phyloP scores from a whole-genome alignment of 176 grass and related monocot species.

The Panicum miliaceum region DNA sequence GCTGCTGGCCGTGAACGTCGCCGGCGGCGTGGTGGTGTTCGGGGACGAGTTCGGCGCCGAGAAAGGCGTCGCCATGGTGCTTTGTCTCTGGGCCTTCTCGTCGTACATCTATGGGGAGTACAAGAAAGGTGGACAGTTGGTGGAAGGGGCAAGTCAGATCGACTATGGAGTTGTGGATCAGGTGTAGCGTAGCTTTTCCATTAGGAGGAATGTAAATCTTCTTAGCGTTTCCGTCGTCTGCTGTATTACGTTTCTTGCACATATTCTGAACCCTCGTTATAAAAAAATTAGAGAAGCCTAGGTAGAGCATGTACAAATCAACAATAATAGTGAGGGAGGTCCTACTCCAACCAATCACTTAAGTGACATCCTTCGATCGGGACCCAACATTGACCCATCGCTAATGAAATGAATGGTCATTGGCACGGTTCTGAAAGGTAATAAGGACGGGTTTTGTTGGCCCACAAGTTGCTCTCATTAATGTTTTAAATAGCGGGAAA shows the following conservation, averaged over 20 bases:
- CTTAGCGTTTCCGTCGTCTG: neutral
- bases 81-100: constrained; percentile 68
- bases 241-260: neutral
- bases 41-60: constrained; percentile 53
- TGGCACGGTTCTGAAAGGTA: neutral
- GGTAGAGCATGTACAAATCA: neutral
- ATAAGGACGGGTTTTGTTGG: neutral
- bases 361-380: too few relatives aligned
- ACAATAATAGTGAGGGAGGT: too few relatives aligned
- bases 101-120: constrained; percentile 66
- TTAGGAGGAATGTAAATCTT: neutral
- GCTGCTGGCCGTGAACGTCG: constrained; percentile 57
- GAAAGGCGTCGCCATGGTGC: constrained; percentile 50
- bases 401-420: too few relatives aligned
- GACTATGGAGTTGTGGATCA: neutral
- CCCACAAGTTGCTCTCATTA: neutral
- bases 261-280: neutral
- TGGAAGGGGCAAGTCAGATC: neutral
- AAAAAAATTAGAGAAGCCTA: neutral
- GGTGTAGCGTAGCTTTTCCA: constrained; percentile 20
- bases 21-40: constrained; percentile 56
- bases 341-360: too few relatives aligned
- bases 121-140: constrained; percentile 30
- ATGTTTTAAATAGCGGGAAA: too few relatives aligned
- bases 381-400: too few relatives aligned